Evolutionary conservation across 768 basidiomycete genomes (phyloP).

Genomic region (Suillus hirtellus): DNA sequence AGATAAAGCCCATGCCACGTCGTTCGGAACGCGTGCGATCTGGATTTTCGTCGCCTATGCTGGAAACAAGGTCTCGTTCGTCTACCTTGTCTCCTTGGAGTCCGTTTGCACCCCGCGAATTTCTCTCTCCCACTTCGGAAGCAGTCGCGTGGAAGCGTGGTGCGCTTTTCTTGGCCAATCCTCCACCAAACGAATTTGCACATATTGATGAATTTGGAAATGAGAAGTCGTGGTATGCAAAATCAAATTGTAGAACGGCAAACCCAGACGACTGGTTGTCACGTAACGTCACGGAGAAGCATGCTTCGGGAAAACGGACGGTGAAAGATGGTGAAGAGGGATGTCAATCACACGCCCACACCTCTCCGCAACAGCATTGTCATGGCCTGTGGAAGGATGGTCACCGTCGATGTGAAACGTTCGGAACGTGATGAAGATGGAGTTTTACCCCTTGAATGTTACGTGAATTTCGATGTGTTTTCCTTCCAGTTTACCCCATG

Average conservation of each 20-base stretch:
- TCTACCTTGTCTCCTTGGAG: neutral
- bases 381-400: neutral
- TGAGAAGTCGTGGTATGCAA: neutral
- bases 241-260: too few species aligned
- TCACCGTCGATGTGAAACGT: neutral
- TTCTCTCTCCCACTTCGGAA: neutral
- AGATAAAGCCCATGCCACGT: too few species aligned
- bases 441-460: neutral
- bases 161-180: conserved; percentile 17
- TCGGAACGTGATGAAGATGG: neutral
- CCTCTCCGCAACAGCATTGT: neutral
- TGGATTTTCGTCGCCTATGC: neutral
- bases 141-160: conserved; percentile 17
- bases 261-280: neutral
- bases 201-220: conserved; percentile 15
- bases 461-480: neutral
- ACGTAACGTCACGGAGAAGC: neutral
- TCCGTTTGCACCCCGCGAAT: neutral
- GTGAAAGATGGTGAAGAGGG: neutral
- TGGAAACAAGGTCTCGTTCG: neutral
- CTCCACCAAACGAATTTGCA: conserved; percentile 14
- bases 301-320: neutral
- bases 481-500: neutral
- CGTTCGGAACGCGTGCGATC: neutral
- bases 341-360: neutral